These are phyloP conservation scores for Salix caprea DNA, from an alignment of 345 rosid genomes.

Conservation along the genomic window DNA sequence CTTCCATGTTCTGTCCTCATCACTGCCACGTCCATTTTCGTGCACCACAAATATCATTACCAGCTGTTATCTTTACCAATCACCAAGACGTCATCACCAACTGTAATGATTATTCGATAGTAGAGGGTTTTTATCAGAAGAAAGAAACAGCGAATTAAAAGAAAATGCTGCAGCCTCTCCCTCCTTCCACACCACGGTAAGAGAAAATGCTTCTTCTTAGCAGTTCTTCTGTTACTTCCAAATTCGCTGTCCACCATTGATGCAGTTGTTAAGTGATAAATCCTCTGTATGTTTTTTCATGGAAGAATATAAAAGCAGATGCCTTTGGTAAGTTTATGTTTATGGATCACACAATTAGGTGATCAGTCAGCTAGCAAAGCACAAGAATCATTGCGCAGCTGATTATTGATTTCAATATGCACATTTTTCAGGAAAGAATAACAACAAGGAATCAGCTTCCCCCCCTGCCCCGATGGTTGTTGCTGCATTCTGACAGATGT, in stretches of 20 bases:
- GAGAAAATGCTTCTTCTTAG: neutral
- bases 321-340: neutral
- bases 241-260: neutral
- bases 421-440: neutral
- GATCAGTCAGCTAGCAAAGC: slow-evolving; percentile 1
- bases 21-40: neutral
- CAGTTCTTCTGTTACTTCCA: neutral
- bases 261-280: neutral
- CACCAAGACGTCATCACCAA: neutral
- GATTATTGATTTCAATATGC: neutral
- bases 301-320: neutral
- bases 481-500: slow-evolving; percentile 56
- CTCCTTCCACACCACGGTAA: neutral
- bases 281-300: neutral
- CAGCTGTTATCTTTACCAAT: neutral
- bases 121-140: neutral
- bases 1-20: neutral
- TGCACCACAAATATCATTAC: neutral
- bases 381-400: neutral
- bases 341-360: neutral
- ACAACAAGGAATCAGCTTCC: slow-evolving; percentile 18
- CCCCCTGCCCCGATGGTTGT: slow-evolving; percentile 34
- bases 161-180: neutral
- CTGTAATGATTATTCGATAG: neutral
- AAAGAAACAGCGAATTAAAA: neutral